Base-by-base conservation (phyloP, 1,284 basidiomycete species). In the Leccinum fuscescens region DNA sequence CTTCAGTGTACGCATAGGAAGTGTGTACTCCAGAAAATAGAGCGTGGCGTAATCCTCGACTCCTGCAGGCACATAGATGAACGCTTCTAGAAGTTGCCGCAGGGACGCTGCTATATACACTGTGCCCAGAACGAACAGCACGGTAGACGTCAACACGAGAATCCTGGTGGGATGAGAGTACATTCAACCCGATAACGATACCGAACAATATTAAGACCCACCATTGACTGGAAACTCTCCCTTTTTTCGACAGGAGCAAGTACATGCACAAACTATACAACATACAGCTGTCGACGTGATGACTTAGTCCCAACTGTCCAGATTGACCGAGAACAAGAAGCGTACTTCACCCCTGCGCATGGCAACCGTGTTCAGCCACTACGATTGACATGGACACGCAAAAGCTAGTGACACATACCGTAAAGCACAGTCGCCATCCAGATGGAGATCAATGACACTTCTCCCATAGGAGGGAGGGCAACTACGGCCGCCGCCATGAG, bases 201-300 rank as follows among this genome's bases (percentile, higher is more conserved):
- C 1, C 1, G 1, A 7, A 15, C 6, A 15, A 14, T 22, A 22
- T 7, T 12, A 46, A 6, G 49, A 48, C 58, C 0, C 24, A 65
- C 64, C 64, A 62, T 33, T 59, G 33, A 15, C 54, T 62, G 33
- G 54, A 62, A 29, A 22, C 6, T 15, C 24, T 51, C 7, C 42
- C 12, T 9, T 4, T 53, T 55, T 27, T 67, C 11, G 55, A 57
- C 48, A 62, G 4, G 35, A 65, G 58, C 53, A 56, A 54, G 31
- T 65, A 66, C 65, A 66, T 66, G 22, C 65, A 65, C n/a, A 66
- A 37, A 4, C 54, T 50, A 27, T 65, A 65, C 22, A 66, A 24
- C 55, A 58, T 51, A 24, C 64, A 65, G 46, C 64, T 65, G 33
- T 27, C 7, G n/a, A 53, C 2, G 31, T 35, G 17, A 24, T 2